Base-by-base conservation (phyloP, 2,329 filamentous ascomycete genomes). In the Pyrenophora tritici-repentis region DNA sequence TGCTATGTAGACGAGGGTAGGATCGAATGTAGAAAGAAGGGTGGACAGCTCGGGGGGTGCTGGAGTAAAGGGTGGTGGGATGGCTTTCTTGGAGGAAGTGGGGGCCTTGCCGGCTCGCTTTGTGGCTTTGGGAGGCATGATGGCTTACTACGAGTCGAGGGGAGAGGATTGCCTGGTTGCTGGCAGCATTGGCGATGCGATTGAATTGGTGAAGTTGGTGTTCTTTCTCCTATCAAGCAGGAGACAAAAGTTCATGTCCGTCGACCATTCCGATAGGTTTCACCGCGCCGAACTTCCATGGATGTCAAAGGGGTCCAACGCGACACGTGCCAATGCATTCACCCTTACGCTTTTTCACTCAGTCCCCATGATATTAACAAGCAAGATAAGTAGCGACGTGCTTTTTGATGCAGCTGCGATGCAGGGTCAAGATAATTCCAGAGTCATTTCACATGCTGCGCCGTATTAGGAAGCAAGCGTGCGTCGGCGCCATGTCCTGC, bases 1-100 rank as follows among this genome's bases (percentile, higher is more conserved):
- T 24, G 88, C 81, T 65, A 97, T 83, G 81, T 97, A 96, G 70
- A 96, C 82, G 72, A 90, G 85, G 48, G 82, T 76, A 48, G 82
- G 79, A 51, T 85, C 82, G 53, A 96, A 85, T 36, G 79, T 81
- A 31, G 82, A 76, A 66, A 89, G 80, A 70, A 96, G 87, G 9
- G 86, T 81, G 42, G 80, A 65, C 46, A 96, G 82, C 26, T 80
- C 78, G 41, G 82, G 72, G 1, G 89, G 84, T 0, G 85, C 84
- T 52, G 79, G 79, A 61, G 82, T 82, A 79, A 94, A 96, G 6
- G 50, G 50, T 40, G 36, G 44, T 18, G 86, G 86, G 36, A 69
- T 62, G 38, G 68, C 32, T 34, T 51, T 51, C 17, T 50, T 52
- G 13, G 56, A 26, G 39, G 20, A 18, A 8, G 26, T 14, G 31